Conservation (phyloP, 352 stramenopile species). For the Phytophthora foliorum region DNA sequence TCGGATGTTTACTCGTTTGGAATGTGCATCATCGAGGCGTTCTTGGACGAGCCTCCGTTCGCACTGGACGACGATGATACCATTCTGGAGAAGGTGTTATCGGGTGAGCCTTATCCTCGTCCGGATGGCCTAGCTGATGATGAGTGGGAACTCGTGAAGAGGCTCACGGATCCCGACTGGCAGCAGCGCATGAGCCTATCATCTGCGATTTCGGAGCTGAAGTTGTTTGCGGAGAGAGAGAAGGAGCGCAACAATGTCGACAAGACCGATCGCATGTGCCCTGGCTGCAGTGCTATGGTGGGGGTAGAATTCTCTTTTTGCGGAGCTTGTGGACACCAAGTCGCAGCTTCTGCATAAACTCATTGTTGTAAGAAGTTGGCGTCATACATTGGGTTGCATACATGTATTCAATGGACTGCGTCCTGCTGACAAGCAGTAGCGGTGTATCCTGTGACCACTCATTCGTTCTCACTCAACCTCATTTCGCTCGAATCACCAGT, state of each 20-base stretch:
- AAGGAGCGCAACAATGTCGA: conserved; percentile 24
- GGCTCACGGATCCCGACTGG: conserved; percentile 28
- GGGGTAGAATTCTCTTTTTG: conserved; percentile 36
- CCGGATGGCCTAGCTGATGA: conserved; percentile 32
- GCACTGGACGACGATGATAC: conserved; percentile 35
- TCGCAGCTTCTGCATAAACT: conserved; percentile 23
- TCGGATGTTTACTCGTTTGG: conserved; percentile 59
- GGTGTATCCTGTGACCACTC: no score
- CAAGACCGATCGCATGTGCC: conserved; percentile 30
- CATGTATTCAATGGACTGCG: no score
- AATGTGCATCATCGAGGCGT: conserved; percentile 49
- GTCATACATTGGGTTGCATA: background rate
- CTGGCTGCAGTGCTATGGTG: conserved; percentile 27
- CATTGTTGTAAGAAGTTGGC: background rate
- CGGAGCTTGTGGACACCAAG: conserved; percentile 29
- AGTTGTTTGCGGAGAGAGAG: conserved; percentile 31
- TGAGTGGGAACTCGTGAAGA: conserved; percentile 34
- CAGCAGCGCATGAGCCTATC: conserved; percentile 25
- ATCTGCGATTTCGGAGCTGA: conserved; percentile 23
- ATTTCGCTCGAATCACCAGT: no score
- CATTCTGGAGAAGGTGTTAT: conserved; percentile 36
- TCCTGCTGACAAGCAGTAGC: background rate
- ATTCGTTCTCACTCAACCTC: no score
- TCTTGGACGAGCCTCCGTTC: conserved; percentile 38
- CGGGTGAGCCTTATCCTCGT: conserved; percentile 20